Evolutionary conservation across 495 filamentous ascomycete species (phyloP).

Genomic region (Daldinia decipiens): DNA sequence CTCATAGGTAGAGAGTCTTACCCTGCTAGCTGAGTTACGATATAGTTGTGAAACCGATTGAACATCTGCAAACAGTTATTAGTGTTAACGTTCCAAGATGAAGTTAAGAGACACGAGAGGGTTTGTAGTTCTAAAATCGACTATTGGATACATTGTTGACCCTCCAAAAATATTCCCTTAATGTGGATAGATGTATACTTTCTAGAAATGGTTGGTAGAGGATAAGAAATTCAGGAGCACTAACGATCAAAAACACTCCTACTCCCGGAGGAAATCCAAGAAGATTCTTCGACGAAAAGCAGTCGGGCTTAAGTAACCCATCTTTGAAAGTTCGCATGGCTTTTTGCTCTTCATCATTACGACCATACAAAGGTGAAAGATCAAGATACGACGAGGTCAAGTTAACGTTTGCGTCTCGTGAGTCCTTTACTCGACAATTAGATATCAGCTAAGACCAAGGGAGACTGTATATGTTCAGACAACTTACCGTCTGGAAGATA

Average conservation of each 20-base stretch:
- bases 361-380: conserved; percentile 80
- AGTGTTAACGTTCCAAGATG: background rate
- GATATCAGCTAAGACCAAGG: background rate
- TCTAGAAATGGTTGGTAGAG: no score
- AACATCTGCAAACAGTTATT: conserved; percentile 55
- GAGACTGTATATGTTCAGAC: background rate
- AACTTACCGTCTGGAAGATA: conserved; percentile 51
- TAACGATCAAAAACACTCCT: conserved; percentile 56
- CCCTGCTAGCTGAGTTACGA: conserved; percentile 70
- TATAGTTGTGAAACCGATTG: conserved; percentile 84
- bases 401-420: conserved; percentile 60
- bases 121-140: no score
- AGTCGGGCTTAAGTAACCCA: conserved; percentile 79
- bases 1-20: conserved; percentile 19
- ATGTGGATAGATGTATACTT: no score
- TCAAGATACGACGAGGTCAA: conserved; percentile 83
- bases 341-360: conserved; percentile 71
- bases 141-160: no score
- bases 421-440: conserved; percentile 30
- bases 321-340: conserved; percentile 74
- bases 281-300: conserved; percentile 74
- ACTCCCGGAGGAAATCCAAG: conserved; percentile 82
- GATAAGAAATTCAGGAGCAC: background rate
- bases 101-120: no score
- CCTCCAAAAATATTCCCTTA: background rate